Percentiles rank a stretch among this genome's conserved stretches.
These are phyloP conservation scores for Orychophragmus violaceus DNA, from an alignment of 345 rosid genomes.

Conservation along the genomic window DNA sequence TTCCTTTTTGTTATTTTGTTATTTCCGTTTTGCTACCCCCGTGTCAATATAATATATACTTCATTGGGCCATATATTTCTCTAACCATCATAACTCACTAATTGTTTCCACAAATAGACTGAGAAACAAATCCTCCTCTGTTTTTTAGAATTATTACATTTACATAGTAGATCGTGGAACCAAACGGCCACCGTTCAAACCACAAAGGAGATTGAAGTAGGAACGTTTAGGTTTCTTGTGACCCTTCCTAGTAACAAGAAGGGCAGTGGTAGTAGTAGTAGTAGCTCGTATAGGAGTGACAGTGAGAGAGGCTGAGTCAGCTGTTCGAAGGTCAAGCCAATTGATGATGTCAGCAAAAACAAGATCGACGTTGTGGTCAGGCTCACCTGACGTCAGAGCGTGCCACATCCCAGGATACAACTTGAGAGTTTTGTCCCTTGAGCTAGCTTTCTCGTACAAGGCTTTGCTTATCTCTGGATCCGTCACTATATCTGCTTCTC, in stretches of 20 bases:
- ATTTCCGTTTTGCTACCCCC: not conserved
- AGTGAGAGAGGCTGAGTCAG: constrained; percentile 16
- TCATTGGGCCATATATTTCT: not conserved
- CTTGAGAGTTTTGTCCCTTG: constrained; percentile 79
- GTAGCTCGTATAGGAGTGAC: constrained; percentile 34
- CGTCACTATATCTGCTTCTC: constrained; percentile 87
- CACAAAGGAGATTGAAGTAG: constrained; percentile 44
- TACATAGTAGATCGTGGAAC: constrained; percentile 59
- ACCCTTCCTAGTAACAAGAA: too few species aligned
- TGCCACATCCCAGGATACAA: constrained; percentile 98
- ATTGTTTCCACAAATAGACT: not conserved
- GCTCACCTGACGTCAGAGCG: constrained; percentile 79
- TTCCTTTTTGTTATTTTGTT: not conserved
- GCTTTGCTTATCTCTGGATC: constrained; percentile 98
- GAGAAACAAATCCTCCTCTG: not conserved
- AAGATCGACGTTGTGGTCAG: constrained; percentile 58
- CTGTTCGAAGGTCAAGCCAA: constrained; percentile 70
- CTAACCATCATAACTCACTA: not conserved
- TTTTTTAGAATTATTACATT: not conserved
- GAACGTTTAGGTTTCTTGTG: constrained; percentile 16
- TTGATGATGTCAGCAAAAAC: constrained; percentile 71
- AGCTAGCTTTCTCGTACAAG: constrained; percentile 63
- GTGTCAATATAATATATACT: not conserved
- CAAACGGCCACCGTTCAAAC: constrained; percentile 49
- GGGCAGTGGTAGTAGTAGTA: constrained; percentile 1